Evolutionary conservation across 306 rosid species (phyloP).

Genomic region (Morella rubra): DNA sequence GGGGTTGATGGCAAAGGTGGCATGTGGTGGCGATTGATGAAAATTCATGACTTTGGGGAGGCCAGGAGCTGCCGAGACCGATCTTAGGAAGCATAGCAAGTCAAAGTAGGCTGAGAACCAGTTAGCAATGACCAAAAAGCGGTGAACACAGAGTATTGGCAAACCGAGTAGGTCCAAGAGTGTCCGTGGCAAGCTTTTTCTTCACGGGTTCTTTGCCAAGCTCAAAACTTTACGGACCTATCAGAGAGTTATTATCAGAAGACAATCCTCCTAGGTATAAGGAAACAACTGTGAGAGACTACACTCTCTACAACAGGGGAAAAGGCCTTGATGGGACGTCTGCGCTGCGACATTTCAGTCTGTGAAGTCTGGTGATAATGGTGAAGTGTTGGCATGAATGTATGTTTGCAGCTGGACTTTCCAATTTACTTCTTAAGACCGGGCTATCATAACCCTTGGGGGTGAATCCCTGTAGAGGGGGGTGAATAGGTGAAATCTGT

Average conservation of each 20-base stretch:
- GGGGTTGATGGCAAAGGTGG: too few species aligned
- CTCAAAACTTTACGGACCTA: conserved; percentile 31
- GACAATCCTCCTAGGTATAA: conserved; percentile 34
- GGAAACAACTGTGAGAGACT: conserved; percentile 29
- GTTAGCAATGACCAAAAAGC: too few species aligned
- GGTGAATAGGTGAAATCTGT: too few species aligned
- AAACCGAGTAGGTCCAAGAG: conserved; percentile 35
- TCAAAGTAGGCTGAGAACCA: too few species aligned
- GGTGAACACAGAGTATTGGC: conserved; percentile 40
- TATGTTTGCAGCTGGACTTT: not conserved
- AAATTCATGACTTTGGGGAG: too few species aligned
- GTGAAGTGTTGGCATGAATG: not conserved
- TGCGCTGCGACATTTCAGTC: conserved; percentile 24
- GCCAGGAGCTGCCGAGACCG: too few species aligned
- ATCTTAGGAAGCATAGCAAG: too few species aligned
- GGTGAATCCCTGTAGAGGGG: too few species aligned
- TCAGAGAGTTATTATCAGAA: conserved; percentile 40
- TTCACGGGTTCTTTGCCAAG: not conserved
- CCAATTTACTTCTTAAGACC: too few species aligned
- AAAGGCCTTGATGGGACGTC: conserved; percentile 24
- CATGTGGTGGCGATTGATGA: too few species aligned
- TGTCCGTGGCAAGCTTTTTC: too few species aligned
- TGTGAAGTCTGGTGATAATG: conserved; percentile 14
- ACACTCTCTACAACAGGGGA: not conserved
- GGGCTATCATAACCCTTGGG: too few species aligned